Evolutionary conservation across 2,329 filamentous ascomycete species (phyloP).

Genomic region (Venturia oleaginea): DNA sequence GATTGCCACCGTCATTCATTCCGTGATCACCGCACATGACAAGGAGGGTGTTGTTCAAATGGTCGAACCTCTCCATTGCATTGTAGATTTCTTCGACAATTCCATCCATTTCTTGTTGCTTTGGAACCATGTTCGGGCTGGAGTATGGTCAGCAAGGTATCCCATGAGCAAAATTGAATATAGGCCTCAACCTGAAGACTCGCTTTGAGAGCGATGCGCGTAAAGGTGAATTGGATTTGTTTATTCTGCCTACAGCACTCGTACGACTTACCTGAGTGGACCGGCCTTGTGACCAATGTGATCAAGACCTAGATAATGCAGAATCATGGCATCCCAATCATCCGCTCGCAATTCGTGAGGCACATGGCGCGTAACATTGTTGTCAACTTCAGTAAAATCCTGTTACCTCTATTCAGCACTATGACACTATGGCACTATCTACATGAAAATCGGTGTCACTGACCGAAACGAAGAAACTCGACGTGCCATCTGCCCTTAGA

Average conservation of each 20-base stretch:
- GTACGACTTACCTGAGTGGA: constrained; percentile 38
- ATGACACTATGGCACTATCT: constrained; percentile 28
- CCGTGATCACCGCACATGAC: constrained; percentile 90
- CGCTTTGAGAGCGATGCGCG: neutral
- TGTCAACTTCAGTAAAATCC: constrained; percentile 97
- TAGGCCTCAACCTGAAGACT: neutral
- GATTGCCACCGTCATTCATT: constrained; percentile 99
- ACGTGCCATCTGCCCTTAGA: constrained; percentile 79
- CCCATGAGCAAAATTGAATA: neutral
- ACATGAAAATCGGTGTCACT: constrained; percentile 33
- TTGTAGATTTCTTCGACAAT: constrained; percentile 69
- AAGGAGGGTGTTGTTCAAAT: constrained; percentile 70
- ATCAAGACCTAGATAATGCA: constrained; percentile 92
- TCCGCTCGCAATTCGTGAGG: constrained; percentile 61
- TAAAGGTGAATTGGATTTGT: neutral
- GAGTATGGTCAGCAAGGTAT: constrained; percentile 24
- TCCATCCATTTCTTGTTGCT: constrained; percentile 87
- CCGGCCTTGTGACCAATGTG: constrained; percentile 97
- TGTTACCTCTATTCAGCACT: constrained; percentile 30
- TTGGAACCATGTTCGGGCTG: constrained; percentile 78
- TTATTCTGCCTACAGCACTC: neutral
- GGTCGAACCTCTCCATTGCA: constrained; percentile 59
- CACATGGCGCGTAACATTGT: constrained; percentile 91
- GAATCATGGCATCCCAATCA: constrained; percentile 89
- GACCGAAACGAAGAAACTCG: constrained; percentile 96